Base-by-base conservation (phyloP, 495 filamentous ascomycete species). In the Podospora comata region DNA sequence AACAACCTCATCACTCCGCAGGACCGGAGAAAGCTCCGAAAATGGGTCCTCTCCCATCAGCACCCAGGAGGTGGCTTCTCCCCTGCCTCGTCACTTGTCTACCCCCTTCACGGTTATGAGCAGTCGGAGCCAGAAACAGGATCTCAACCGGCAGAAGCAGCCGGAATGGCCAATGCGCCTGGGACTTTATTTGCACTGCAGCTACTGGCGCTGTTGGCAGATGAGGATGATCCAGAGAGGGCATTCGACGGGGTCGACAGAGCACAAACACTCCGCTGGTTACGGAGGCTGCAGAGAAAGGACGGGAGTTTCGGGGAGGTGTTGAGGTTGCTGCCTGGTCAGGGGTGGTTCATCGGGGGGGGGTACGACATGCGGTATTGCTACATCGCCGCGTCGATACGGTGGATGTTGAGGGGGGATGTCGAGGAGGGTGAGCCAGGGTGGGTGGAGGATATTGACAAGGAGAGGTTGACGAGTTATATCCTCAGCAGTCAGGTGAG, bases 251-350 rank as follows among this genome's bases (percentile, higher is more conserved):
- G 89, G 6, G 87, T 98, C 19, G 86, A 90, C 72, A 85, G 90
- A 66, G 81, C 71, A 58, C 85, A 85, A 65, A 90, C 90, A 72
- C 76, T 97, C 68, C 73, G 78, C 44, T 96, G 93, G 90, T 80
- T 99, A 63, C 84, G 81, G 65, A 86, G 79, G 67, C 73, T 97
- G 79, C 95, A 99, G 83, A 85, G 93, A 16, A 77, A 79, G 2
- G 90, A 97, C 75, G 95, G 95, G 16, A 94, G 93, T 72, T 99
- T 99, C 79, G 96, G 94, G 2, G 93, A 99, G 76, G 83, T 89
- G 30, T 70, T 94, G 4, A 85, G 85, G 15, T 81, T 83, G 55
- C 75, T 83, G 60, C 76, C 76, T 1, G 72, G 68, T 9, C 30
- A 70, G 4, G 76, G 78, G 15, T 89, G 85, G 26, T 78, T 78